These are phyloP conservation scores for Aspergillus sp. DNA, from an alignment of 2,329 filamentous ascomycete genomes.

Conservation along the genomic window DNA sequence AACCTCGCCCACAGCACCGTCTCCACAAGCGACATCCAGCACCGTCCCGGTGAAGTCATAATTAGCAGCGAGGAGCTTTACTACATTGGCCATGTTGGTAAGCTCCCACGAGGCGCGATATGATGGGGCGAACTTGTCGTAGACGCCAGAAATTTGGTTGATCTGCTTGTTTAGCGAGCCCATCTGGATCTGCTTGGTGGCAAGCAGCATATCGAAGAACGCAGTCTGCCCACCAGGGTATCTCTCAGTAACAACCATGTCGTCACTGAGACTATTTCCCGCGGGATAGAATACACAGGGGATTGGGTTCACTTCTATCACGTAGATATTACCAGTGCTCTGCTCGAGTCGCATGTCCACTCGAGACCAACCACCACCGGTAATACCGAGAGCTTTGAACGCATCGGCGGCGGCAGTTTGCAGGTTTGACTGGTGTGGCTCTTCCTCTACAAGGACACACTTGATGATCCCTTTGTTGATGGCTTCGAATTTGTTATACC, in stretches of 20 bases:
- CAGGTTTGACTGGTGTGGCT: not conserved
- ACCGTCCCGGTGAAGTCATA: conserved; percentile 2
- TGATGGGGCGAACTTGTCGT: not conserved
- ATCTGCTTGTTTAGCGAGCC: not conserved
- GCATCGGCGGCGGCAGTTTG: not conserved
- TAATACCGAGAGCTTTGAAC: conserved; percentile 3
- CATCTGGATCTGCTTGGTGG: conserved; percentile 4
- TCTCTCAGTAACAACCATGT: not conserved
- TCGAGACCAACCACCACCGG: not conserved
- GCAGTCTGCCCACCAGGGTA: conserved; percentile 5
- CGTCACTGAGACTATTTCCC: not conserved
- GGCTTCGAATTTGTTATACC: conserved; percentile 3
- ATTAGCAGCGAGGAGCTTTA: not conserved
- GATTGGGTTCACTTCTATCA: too few relatives aligned
- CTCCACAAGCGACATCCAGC: conserved; percentile 3
- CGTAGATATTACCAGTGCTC: not conserved
- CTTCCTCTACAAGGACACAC: conserved; percentile 1
- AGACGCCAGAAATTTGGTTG: not conserved
- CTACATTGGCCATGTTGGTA: not conserved
- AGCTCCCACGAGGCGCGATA: not conserved
- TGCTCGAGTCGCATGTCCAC: conserved; percentile 2
- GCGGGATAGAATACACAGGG: not conserved
- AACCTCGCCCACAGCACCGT: not conserved
- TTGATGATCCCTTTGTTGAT: conserved; percentile 1
- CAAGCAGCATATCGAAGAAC: conserved; percentile 6